A percentile compares a stretch with the other conserved stretches of the same genome.
Evolutionary conservation across 1,139 yeast species (phyloP).

Genomic region (Saccharomycopsis crataegensis): DNA sequence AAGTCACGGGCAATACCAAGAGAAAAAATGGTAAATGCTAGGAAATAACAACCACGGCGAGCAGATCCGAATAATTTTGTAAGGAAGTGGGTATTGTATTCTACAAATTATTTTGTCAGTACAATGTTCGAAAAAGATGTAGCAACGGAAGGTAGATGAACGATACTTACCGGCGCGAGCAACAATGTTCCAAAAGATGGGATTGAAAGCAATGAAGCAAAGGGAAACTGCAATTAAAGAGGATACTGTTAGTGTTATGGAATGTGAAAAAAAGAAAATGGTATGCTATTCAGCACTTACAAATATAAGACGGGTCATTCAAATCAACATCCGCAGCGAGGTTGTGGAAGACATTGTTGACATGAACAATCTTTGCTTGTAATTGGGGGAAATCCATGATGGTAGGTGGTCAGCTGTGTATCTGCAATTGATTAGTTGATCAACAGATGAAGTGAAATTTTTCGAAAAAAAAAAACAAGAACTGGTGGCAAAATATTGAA

Average conservation of each 20-base stretch:
- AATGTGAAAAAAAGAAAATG: no score
- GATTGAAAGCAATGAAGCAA: conserved; percentile 73
- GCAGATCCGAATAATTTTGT: conserved; percentile 70
- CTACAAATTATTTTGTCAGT: conserved; percentile 27
- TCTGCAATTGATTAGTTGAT: no score
- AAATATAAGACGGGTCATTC: not conserved
- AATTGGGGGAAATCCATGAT: not conserved
- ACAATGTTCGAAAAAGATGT: not conserved
- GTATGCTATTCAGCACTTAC: not conserved
- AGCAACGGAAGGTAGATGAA: not conserved
- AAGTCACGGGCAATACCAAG: conserved; percentile 79
- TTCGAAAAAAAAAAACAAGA: no score
- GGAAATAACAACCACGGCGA: conserved; percentile 68
- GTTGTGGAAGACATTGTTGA: not conserved
- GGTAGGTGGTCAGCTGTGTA: not conserved
- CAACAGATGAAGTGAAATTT: no score
- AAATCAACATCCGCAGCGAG: conserved; percentile 12
- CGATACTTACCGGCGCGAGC: conserved; percentile 50
- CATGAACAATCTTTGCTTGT: not conserved
- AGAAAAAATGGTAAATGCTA: conserved; percentile 76
- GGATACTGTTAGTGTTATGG: not conserved
- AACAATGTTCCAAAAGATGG: conserved; percentile 89
- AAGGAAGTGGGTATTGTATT: conserved; percentile 65
- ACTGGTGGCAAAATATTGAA: no score
- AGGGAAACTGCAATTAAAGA: conserved; percentile 9